Percentiles rank a stretch among this genome's conserved stretches.
These are phyloP conservation scores for Pichia cabralensis DNA, from an alignment of 805 yeast genomes.

Conservation along the genomic window DNA sequence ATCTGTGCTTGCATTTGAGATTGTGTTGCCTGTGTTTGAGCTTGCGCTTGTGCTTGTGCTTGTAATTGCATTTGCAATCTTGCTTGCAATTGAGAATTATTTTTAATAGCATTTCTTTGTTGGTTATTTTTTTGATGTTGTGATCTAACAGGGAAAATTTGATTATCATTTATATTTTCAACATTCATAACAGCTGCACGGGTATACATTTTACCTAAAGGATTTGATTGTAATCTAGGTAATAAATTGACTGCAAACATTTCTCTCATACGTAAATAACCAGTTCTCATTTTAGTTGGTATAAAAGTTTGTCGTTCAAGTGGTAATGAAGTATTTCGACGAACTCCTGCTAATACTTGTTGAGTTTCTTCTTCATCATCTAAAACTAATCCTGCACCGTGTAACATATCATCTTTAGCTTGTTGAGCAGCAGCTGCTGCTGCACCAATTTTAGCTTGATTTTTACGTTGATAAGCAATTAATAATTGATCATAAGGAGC, in stretches of 20 bases:
- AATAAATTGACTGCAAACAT: constrained; percentile 83
- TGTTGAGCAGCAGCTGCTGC: constrained; percentile 73
- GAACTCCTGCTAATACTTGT: constrained; percentile 81
- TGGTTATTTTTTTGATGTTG: constrained; percentile 27
- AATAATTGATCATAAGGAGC: constrained; percentile 84
- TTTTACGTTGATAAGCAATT: constrained; percentile 83
- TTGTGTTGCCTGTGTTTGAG: constrained; percentile 4
- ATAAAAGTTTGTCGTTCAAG: constrained; percentile 64
- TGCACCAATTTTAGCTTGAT: constrained; percentile 83
- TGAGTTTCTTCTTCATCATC: constrained; percentile 92
- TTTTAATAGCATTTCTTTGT: constrained; percentile 8
- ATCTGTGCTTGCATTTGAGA: not conserved
- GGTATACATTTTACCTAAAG: constrained; percentile 72
- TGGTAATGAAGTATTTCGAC: constrained; percentile 73
- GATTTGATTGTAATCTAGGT: constrained; percentile 47
- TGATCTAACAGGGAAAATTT: constrained; percentile 39
- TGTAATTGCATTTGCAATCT: constrained; percentile 10
- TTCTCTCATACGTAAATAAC: constrained; percentile 81
- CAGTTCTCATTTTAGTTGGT: constrained; percentile 61
- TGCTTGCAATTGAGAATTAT: constrained; percentile 8
- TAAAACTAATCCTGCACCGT: constrained; percentile 37
- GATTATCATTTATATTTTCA: constrained; percentile 58
- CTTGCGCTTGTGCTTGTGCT: constrained; percentile 4
- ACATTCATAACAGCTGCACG: constrained; percentile 68
- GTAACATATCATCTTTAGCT: constrained; percentile 55